Conservation (phyloP, 441 rosid species). For the Erodium chrysanthum region DNA sequence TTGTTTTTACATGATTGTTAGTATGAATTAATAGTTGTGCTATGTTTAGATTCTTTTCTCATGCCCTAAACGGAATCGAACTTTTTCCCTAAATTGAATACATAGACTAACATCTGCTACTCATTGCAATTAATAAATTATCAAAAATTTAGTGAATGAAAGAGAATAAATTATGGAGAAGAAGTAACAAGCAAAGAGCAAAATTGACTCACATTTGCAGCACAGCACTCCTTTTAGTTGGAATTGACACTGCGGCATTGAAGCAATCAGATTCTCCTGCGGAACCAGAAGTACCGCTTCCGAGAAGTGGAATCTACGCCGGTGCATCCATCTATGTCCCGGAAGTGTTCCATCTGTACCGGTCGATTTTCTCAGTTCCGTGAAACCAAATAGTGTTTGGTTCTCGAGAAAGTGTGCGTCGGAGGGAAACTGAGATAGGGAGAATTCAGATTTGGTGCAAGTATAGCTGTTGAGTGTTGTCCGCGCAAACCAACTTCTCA, state of each 20-base stretch:
- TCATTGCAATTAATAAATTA: neutral
- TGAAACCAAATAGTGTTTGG: neutral
- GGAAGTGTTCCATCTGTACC: slow-evolving; percentile 36
- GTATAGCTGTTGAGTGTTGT: too few relatives aligned
- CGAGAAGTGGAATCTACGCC: slow-evolving; percentile 27
- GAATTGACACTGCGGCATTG: slow-evolving; percentile 37
- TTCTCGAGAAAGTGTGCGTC: neutral
- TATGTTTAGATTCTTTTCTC: neutral
- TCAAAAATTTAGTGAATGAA: neutral
- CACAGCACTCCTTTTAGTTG: slow-evolving; percentile 24
- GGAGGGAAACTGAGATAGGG: too few relatives aligned
- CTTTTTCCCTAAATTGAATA: too few relatives aligned
- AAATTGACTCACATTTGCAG: neutral
- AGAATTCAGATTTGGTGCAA: too few relatives aligned
- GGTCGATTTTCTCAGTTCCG: slow-evolving; percentile 31
- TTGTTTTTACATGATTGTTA: neutral
- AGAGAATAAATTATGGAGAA: neutral
- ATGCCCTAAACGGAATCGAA: neutral
- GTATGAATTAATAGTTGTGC: neutral
- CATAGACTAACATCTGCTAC: neutral
- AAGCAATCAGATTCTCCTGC: slow-evolving; percentile 15
- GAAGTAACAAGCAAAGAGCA: neutral
- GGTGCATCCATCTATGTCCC: too few relatives aligned
- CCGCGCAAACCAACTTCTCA: too few relatives aligned
- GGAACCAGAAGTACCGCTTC: slow-evolving; percentile 33